Percentiles rank a stretch among this genome's conserved stretches.
Conservation (phyloP, 306 rosid species). For the Heteromeles arbutifolia region DNA sequence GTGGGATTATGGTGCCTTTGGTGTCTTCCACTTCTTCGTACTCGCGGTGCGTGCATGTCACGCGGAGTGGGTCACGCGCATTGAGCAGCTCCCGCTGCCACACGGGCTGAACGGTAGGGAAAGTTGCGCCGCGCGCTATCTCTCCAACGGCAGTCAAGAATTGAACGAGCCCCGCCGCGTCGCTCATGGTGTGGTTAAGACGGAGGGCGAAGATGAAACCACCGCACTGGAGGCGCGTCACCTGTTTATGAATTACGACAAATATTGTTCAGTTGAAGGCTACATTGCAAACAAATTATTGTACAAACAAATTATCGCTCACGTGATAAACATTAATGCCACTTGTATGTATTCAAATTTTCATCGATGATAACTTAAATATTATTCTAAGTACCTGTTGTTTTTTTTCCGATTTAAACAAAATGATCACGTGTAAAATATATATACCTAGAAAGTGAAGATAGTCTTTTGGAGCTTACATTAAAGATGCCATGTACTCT, state of each 20-base stretch:
- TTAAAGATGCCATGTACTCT: no score
- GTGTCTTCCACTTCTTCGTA: constrained; percentile 36
- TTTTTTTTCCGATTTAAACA: no score
- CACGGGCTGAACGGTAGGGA: constrained; percentile 27
- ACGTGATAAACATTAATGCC: no score
- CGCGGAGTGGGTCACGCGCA: constrained; percentile 32
- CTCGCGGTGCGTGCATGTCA: constrained; percentile 36
- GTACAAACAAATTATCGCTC: no score
- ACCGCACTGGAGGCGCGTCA: constrained; percentile 39
- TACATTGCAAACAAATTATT: no score
- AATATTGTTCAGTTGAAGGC: no score
- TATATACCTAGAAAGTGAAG: no score
- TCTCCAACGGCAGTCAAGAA: constrained; percentile 44
- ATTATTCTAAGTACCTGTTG: no score
- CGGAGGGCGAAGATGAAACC: constrained; percentile 45
- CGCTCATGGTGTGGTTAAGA: constrained; percentile 49
- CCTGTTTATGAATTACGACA: neutral
- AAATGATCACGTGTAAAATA: no score
- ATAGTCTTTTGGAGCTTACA: no score
- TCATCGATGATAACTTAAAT: no score
- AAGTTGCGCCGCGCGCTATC: constrained; percentile 28
- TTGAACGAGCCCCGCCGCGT: constrained; percentile 36
- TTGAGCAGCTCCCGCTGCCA: constrained; percentile 39
- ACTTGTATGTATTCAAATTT: no score
- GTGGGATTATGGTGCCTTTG: constrained; percentile 34